Evolutionary conservation across 306 rosid species (phyloP), one percentile per base, ranked within the genome.

Genomic region (Prunus davidiana): DNA sequence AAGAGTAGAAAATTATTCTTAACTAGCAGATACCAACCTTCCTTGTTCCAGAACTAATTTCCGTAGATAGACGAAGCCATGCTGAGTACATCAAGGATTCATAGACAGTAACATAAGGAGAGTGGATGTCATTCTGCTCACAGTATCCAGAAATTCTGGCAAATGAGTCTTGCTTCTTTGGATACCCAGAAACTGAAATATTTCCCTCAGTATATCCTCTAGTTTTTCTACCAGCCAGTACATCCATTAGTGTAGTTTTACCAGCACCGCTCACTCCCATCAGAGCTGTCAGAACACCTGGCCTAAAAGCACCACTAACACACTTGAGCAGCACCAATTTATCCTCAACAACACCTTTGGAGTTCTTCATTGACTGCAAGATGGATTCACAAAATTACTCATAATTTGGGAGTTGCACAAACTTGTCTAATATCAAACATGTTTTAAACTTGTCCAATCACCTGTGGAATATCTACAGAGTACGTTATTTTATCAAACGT

Each of bases 51-150:
- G 75, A 81, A 71, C 81, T 66, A 28, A 84, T 79, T 51, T 89
- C 89, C 1, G 77, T 66, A 49, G 90, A 85, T 84, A 89, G 74
- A 46, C 93, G 84, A 20, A 89, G 88, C 90, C 90, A 86, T 12
- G 93, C 87, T 19, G 93, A 89, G 67, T 89, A 89, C 64, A 86
- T 78, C 85, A 89, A 82, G 27, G 93, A 89, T 78, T 89, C 93
- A 25, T 86, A 81, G 5, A 84, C 78, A 14, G 93, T 89, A 46
- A 89, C 90, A 81, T 86, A 74, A 82, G 93, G 93, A 84, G 93
- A 89, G 75, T 89, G 93, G 72, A 75, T 75, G 65, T 75, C 79
- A 75, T 65, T 75, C 63, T 75, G 79, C 64, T 75, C 79, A 51
- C 79, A 75, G 47, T 75, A 75, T 65, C 79, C 79, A 51, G 79